Evolutionary conservation across 768 basidiomycete species (phyloP).

Genomic region (Lentinula sp.): DNA sequence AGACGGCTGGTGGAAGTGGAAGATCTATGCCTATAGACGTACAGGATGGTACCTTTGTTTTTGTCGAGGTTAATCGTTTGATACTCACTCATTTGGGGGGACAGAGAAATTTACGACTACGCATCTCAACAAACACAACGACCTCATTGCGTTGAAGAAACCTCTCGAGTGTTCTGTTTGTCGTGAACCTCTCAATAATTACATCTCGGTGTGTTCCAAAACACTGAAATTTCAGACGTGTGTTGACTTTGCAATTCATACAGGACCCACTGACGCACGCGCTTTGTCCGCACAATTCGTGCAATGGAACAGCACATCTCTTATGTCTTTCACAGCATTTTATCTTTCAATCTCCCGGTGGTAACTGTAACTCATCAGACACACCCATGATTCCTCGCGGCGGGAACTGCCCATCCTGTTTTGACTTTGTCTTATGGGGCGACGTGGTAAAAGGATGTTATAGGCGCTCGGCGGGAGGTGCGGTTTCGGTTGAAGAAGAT

Average conservation of each 20-base stretch:
- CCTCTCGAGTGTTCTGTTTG: constrained; percentile 44
- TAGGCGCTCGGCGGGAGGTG: constrained; percentile 36
- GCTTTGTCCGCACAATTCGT: constrained; percentile 47
- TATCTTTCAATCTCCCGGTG: constrained; percentile 19
- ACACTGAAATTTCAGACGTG: not conserved
- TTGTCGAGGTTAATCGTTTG: not conserved
- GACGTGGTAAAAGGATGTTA: constrained; percentile 61
- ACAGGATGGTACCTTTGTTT: constrained; percentile 35
- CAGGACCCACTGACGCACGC: constrained; percentile 47
- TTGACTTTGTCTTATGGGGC: constrained; percentile 59
- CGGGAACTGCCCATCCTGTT: constrained; percentile 49
- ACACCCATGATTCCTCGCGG: constrained; percentile 52
- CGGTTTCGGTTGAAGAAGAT: constrained; percentile 21
- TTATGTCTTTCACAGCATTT: constrained; percentile 48
- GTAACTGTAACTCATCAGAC: not conserved
- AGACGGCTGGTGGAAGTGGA: constrained; percentile 47
- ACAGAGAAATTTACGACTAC: constrained; percentile 43
- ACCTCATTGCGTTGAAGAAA: constrained; percentile 29
- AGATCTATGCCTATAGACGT: constrained; percentile 50
- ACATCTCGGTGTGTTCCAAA: constrained; percentile 31
- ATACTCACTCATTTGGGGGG: not conserved
- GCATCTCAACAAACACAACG: constrained; percentile 42
- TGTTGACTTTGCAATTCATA: not conserved
- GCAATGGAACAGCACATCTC: constrained; percentile 51
- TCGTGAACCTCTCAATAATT: constrained; percentile 29